Percentiles rank a stretch among this genome's conserved stretches.
These are phyloP conservation scores for Paraphoma sp. DNA, from an alignment of 2,329 filamentous ascomycete species.

Conservation along the genomic window DNA sequence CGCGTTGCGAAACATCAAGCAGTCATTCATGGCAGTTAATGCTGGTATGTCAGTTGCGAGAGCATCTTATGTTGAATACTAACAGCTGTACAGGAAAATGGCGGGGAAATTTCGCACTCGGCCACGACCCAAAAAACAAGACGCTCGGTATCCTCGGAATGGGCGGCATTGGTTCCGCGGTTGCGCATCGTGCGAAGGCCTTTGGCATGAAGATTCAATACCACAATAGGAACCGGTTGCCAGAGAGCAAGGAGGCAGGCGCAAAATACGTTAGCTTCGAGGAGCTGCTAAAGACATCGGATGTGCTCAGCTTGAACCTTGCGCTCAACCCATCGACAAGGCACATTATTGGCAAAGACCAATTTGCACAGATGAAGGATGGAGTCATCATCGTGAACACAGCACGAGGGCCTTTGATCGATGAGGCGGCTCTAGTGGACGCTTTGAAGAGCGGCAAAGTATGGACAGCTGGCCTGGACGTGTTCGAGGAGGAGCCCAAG, in stretches of 20 bases:
- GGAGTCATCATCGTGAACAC: constrained; percentile 65
- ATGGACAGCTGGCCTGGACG: constrained; percentile 62
- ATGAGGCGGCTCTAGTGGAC: constrained; percentile 62
- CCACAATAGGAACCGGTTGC: constrained; percentile 58
- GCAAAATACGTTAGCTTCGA: constrained; percentile 64
- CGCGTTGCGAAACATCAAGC: constrained; percentile 58
- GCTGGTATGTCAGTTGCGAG: constrained; percentile 40
- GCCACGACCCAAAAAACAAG: constrained; percentile 61
- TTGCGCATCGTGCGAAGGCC: constrained; percentile 56
- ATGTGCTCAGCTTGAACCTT: constrained; percentile 63
- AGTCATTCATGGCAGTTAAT: constrained; percentile 55
- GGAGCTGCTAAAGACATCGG: constrained; percentile 59
- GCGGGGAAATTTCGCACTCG: constrained; percentile 56
- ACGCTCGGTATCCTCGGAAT: constrained; percentile 65
- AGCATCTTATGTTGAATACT: background rate
- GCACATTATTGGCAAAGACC: constrained; percentile 59
- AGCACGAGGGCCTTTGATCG: constrained; percentile 63
- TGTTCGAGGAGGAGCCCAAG: constrained; percentile 64
- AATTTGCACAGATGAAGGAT: constrained; percentile 63
- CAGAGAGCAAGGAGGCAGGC: constrained; percentile 50
- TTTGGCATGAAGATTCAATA: constrained; percentile 67
- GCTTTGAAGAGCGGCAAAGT: constrained; percentile 63
- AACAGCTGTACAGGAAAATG: constrained; percentile 42
- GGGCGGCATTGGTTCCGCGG: constrained; percentile 64
- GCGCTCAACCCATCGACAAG: constrained; percentile 58